Base-by-base conservation (phyloP, 192 early-diverging fungal species). In the Backusella macrospora region DNA sequence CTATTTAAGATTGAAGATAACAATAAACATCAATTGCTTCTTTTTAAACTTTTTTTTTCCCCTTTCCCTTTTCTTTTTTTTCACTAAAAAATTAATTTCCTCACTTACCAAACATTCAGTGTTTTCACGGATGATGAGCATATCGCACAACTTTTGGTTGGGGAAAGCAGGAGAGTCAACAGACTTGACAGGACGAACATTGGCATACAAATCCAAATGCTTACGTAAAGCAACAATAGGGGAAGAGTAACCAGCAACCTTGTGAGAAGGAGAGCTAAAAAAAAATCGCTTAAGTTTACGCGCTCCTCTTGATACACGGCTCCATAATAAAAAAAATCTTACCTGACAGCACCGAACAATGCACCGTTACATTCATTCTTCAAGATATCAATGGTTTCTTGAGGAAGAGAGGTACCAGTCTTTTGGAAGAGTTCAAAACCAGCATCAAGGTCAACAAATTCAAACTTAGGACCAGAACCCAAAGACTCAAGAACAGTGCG, bases 121-220 rank as follows among this genome's bases (percentile, higher is more conserved):
- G 88, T 99, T 98, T 75, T 99, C 98, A 80, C 96, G 90, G 75
- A 99, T 92, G 75, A 99, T 97, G 69, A 99, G 83, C 93, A 99
- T 97, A 80, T 99, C 96, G 65, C 97, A 89, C 37, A 86, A 88
- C 67, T 90, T 93, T 65, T 90, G 88, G 43, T 71, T 76, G 45
- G 80, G 66, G 12, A 78, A 76, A 26, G 76, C 52, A 66, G 79
- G 80, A 76, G 64, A 87, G 9, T 87, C 83, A 16, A 90, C 91
- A 12, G 95, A 92, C 29, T 88, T 86, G 4, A 98, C 96, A 12
- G 98, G 98, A 34, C 98, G 91, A 34, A 99, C 95, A 72, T 99
- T 99, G 64, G 96, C 98, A 72, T 99, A 99, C 73, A 97, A 86
- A 79, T 99, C 96, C 74, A 99, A 83, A 77, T 93, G 85, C 85